These are phyloP conservation scores for Podaxis carcinomalis DNA, from an alignment of 768 basidiomycete species.

Conservation along the genomic window DNA sequence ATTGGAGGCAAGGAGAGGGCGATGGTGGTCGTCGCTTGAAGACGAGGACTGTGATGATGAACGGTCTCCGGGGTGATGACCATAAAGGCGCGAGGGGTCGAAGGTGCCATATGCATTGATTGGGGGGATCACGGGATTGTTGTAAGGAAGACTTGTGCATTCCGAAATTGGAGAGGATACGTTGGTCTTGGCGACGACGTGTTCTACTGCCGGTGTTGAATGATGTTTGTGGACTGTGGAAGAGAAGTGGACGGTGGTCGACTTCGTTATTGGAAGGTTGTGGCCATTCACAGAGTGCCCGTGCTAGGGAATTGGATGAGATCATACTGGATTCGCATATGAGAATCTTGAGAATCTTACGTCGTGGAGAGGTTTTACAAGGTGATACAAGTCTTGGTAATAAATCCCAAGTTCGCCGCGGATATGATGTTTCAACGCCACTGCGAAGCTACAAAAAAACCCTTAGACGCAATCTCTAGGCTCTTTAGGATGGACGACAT, in stretches of 20 bases:
- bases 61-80: conserved; percentile 10
- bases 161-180: conserved; percentile 12
- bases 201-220: conserved; percentile 12
- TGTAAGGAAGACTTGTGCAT: not conserved
- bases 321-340: not conserved
- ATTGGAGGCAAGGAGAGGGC: conserved; percentile 36
- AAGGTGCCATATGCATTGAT: conserved; percentile 52
- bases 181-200: not conserved
- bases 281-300: conserved; percentile 17
- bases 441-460: conserved; percentile 36
- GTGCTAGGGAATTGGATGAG: conserved; percentile 22
- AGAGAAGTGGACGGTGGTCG: not conserved
- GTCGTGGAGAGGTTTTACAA: conserved; percentile 53
- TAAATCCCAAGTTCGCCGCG: conserved; percentile 59
- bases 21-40: conserved; percentile 26
- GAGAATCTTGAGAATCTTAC: conserved; percentile 24
- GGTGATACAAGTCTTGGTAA: conserved; percentile 57
- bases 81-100: conserved; percentile 22
- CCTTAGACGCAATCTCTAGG: not conserved
- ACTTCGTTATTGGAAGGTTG: not conserved
- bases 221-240: conserved; percentile 23
- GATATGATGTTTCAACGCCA: conserved; percentile 60
- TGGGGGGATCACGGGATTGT: conserved; percentile 36
- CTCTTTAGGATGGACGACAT: conserved; percentile 13
- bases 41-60: conserved; percentile 17